Percentiles rank a stretch among this genome's conserved stretches.
Conservation (phyloP, 257 asterid genomes). For the Capsicum chinense region DNA sequence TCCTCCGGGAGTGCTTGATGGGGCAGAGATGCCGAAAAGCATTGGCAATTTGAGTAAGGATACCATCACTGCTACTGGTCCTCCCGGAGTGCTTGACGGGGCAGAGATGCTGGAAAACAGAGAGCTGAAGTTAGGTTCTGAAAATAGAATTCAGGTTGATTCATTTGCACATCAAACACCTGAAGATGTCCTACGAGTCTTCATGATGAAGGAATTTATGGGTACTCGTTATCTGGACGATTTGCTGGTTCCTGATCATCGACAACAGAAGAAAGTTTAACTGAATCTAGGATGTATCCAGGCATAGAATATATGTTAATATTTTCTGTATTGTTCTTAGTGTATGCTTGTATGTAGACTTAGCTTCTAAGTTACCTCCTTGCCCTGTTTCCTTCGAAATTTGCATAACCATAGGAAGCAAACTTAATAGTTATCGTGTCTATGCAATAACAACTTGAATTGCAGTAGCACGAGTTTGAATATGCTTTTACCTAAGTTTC, state of each 20-base stretch:
- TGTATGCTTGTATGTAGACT: not conserved
- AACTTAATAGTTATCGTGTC: too few species aligned
- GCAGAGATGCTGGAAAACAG: conserved; percentile 29
- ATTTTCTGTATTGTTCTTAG: not conserved
- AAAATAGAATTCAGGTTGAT: not conserved
- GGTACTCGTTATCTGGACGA: conserved; percentile 40
- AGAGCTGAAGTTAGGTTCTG: conserved; percentile 1
- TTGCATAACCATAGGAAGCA: too few species aligned
- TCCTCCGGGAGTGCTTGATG: conserved; percentile 20
- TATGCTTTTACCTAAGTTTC: too few species aligned
- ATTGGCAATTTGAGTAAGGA: not conserved
- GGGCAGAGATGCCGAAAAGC: conserved; percentile 26
- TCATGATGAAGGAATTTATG: conserved; percentile 47
- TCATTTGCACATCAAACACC: conserved; percentile 32
- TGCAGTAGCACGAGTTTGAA: too few species aligned
- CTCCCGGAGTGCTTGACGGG: conserved; percentile 21
- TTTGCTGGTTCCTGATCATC: conserved; percentile 39
- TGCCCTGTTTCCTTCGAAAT: too few species aligned
- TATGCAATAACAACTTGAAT: too few species aligned
- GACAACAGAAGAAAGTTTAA: conserved; percentile 32
- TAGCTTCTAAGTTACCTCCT: too few species aligned
- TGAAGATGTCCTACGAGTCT: conserved; percentile 43
- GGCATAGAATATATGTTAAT: not conserved
- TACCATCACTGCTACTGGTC: not conserved
- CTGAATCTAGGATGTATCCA: not conserved